These are phyloP conservation scores for Eremochloa ophiuroides DNA, from an alignment of 176 grass and related monocot species.

Conservation along the genomic window DNA sequence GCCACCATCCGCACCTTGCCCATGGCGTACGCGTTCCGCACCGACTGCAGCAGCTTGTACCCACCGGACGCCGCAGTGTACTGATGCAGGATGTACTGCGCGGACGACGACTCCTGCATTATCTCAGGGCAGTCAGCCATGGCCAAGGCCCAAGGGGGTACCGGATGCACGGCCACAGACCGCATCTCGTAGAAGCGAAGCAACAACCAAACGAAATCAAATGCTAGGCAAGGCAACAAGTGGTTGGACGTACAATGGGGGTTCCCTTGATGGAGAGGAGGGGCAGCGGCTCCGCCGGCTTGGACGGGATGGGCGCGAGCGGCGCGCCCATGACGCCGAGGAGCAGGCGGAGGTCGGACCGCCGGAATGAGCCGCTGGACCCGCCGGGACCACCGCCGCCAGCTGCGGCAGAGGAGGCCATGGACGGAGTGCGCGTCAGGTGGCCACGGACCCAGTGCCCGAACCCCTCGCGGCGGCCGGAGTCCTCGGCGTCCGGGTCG, in stretches of 20 bases:
- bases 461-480: constrained; percentile 46
- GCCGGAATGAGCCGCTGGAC: constrained; percentile 42
- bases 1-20: constrained; percentile 91
- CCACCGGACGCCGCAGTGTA: constrained; percentile 85
- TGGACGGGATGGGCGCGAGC: constrained; percentile 63
- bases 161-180: constrained; percentile 24
- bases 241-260: constrained; percentile 76
- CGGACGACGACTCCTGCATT: constrained; percentile 73
- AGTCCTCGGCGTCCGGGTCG: constrained; percentile 32
- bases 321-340: constrained; percentile 92
- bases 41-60: constrained; percentile 53
- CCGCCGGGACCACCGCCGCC: not conserved
- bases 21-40: constrained; percentile 80
- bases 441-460: constrained; percentile 65
- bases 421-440: constrained; percentile 59
- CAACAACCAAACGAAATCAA: not conserved
- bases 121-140: not conserved
- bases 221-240: not conserved
- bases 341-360: constrained; percentile 78
- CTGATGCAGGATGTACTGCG: constrained; percentile 93
- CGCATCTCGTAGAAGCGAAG: constrained; percentile 19
- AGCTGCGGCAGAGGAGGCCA: not conserved
- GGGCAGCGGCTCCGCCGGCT: constrained; percentile 32
- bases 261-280: constrained; percentile 66
- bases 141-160: not conserved